Evolutionary conservation across 78 protist genomes (phyloP).

Genomic region (Tieghemostelium lacteum): DNA sequence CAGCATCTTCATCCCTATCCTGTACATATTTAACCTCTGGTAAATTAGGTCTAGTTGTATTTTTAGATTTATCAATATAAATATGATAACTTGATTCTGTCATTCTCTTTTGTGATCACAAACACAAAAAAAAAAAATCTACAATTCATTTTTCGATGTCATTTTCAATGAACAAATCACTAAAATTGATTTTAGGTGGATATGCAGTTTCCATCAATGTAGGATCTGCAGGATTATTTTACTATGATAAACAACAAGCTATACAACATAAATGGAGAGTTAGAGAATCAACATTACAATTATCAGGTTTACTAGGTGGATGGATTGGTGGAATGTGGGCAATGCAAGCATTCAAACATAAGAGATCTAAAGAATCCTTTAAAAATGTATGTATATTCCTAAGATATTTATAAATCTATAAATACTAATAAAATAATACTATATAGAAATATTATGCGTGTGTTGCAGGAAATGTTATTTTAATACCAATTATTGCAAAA

Average conservation of each 20-base stretch:
- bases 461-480: too few relatives aligned
- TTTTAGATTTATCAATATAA: background rate
- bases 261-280: conserved; percentile 63
- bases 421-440: background rate
- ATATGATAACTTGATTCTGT: conserved; percentile 19
- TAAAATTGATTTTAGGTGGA: too few relatives aligned
- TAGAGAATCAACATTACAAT: conserved; percentile 42
- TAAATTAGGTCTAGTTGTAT: background rate
- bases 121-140: background rate
- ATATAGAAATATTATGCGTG: too few relatives aligned
- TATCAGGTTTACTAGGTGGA: conserved; percentile 59
- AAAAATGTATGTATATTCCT: conserved; percentile 68
- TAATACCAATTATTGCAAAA: too few relatives aligned
- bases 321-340: conserved; percentile 75
- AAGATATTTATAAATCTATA: too few relatives aligned
- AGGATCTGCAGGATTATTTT: conserved; percentile 33
- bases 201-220: background rate
- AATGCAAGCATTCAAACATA: conserved; percentile 66
- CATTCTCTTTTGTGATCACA: background rate
- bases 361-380: conserved; percentile 74
- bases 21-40: background rate
- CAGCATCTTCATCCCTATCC: background rate
- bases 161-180: too few relatives aligned
- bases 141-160: too few relatives aligned
- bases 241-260: conserved; percentile 74